Evolutionary conservation across 345 rosid genomes (phyloP).

Genomic region (Acer yangbiense): DNA sequence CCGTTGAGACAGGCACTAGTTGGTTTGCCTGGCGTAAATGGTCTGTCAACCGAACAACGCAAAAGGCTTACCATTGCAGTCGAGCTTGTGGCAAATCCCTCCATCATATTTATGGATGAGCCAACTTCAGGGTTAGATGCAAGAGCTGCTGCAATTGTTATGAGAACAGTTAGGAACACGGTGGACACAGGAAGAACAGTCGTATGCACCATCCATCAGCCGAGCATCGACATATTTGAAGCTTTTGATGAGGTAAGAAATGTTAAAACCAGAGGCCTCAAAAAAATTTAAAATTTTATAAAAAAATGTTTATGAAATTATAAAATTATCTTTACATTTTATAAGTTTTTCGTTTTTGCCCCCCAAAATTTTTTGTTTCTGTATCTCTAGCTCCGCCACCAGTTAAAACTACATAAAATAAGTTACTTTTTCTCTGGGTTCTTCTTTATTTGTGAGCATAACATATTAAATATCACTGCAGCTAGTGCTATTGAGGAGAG

Average conservation of each 20-base stretch:
- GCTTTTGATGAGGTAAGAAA: constrained; percentile 80
- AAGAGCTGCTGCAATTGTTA: constrained; percentile 92
- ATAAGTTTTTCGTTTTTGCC: no score
- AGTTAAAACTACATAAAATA: no score
- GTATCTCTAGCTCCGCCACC: no score
- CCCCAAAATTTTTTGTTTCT: no score
- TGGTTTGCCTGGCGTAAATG: constrained; percentile 86
- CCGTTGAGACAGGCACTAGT: constrained; percentile 64
- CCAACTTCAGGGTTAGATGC: constrained; percentile 98
- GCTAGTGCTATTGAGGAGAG: constrained; percentile 49
- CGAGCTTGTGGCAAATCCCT: constrained; percentile 93
- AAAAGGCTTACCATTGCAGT: constrained; percentile 91
- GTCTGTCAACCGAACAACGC: constrained; percentile 87
- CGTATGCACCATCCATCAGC: constrained; percentile 94
- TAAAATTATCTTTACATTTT: no score
- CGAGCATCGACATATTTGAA: constrained; percentile 92
- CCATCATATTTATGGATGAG: constrained; percentile 93
- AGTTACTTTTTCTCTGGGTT: no score
- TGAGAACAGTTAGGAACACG: constrained; percentile 91
- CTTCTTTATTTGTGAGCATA: neutral
- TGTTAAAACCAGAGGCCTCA: no score
- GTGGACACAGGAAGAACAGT: constrained; percentile 94
- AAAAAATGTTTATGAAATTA: no score
- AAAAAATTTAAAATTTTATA: no score
- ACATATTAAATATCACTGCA: constrained; percentile 20